Evolutionary conservation across 1,284 basidiomycete species (phyloP), one percentile per base, ranked within the genome.

Genomic region (Erythrobasidium hasegawianum): DNA sequence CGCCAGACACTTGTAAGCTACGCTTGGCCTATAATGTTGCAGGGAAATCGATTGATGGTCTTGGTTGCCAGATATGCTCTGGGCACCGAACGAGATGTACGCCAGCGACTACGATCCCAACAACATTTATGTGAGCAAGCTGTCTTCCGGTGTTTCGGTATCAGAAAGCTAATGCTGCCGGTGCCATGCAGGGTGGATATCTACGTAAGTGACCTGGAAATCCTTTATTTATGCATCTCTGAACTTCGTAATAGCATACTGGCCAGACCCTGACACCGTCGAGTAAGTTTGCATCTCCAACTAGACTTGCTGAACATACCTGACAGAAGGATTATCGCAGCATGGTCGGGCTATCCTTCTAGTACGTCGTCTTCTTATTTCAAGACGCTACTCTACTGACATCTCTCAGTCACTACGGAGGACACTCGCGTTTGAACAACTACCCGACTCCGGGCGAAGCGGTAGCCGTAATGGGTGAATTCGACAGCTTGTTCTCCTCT

Each of bases 341-440:
- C 26, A 68, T 68, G 27, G 53, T 61, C 38, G 66, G 66, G 1
- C 27, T 68, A 4, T 68, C 66, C 1, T 68, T 68, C 45, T 68
- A 68, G 66, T 68, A 39, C 2, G 64, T 52, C 16, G 16, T 41
- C 45, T 18, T 18, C n/a, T n/a, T n/a, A n/a, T n/a, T n/a, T 29
- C n/a, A n/a, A 54, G 29, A 14, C 45, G 22, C 47, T 16, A 61
- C 16, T 47, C n/a, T 61, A 13, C 5, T 13, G 4, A 29, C 13
- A n/a, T 13, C 20, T 26, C 20, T 2, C 43, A 68, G 66, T 33
- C 66, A 68, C 52, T 68, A 68, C 29, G 66, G 66, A 7, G 66
- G 66, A 4, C 49, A 45, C 22, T 40, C 55, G 24, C 50, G 66
- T 4, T 52, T 68, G 9, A 68, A 68, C 54, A 62, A 68, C 38